Evolutionary conservation across 352 stramenopile species (phyloP).

Genomic region (Phytophthora fragariaefolia): DNA sequence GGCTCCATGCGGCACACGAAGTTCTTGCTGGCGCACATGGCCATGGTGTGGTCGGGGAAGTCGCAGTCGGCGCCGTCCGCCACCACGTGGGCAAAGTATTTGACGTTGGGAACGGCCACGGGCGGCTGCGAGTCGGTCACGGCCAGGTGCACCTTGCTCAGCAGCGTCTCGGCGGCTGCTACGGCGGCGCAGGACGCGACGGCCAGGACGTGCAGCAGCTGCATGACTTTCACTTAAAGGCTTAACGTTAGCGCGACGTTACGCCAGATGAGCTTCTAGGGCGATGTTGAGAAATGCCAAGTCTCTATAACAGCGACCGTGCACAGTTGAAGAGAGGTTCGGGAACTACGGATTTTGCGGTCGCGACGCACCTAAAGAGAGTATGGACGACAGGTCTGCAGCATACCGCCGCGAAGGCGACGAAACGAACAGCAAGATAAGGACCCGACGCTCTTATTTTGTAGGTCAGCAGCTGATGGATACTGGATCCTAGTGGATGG

Average conservation of each 20-base stretch:
- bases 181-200: conserved; percentile 1
- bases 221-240: too few relatives aligned
- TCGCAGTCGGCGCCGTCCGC: conserved; percentile 37
- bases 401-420: background rate
- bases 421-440: conserved; percentile 14
- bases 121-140: conserved; percentile 1
- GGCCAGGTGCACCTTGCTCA: conserved; percentile 16
- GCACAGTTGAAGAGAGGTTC: conserved; percentile 5
- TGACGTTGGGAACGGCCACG: conserved; percentile 1
- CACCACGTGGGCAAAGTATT: conserved; percentile 48
- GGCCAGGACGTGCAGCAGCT: conserved; percentile 7
- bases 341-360: background rate
- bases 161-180: conserved; percentile 2
- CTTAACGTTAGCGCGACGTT: too few relatives aligned
- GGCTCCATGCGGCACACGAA: conserved; percentile 60
- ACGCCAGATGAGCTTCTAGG: too few relatives aligned
- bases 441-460: conserved; percentile 4
- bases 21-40: conserved; percentile 54
- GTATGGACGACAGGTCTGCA: background rate
- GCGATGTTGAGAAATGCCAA: conserved; percentile 8
- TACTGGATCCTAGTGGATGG: too few relatives aligned
- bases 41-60: conserved; percentile 25
- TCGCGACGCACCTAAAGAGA: background rate
- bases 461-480: background rate
- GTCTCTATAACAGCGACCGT: conserved; percentile 1